Conservation (phyloP, 2,329 filamentous ascomycete genomes). For the Cercospora zeae-maydis region DNA sequence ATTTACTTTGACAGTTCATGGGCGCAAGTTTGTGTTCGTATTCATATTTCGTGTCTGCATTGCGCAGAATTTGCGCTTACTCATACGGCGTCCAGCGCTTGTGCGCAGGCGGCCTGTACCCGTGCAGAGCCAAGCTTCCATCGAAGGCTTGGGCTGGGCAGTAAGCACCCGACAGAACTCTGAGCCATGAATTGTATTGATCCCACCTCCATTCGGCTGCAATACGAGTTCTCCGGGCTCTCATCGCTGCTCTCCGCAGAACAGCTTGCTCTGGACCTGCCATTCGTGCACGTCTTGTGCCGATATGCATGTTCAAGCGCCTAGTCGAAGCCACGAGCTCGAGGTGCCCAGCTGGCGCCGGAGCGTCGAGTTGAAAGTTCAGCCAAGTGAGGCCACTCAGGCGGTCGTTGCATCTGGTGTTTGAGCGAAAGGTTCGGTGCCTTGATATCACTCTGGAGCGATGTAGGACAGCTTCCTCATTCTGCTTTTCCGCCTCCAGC, state of each 20-base stretch:
- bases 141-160: no score
- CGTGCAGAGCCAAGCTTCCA: no score
- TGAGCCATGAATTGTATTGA: no score
- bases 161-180: no score
- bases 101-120: not conserved
- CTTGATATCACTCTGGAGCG: not conserved
- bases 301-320: not conserved
- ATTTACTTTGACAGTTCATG: not conserved
- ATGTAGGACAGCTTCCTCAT: not conserved
- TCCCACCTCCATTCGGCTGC: no score
- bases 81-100: not conserved
- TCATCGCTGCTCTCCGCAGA: not conserved
- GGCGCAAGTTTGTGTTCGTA: not conserved
- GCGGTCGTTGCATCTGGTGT: not conserved
- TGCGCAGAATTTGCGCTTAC: not conserved
- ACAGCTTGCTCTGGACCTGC: not conserved
- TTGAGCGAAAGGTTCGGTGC: no score
- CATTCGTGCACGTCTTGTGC: not conserved
- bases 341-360: not conserved
- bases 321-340: not conserved
- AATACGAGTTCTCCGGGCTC: not conserved
- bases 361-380: not conserved
- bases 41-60: not conserved
- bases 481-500: constrained; percentile 33
- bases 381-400: not conserved